Conservation (phyloP, 306 rosid species). For the Vigna reflexopilosa region DNA sequence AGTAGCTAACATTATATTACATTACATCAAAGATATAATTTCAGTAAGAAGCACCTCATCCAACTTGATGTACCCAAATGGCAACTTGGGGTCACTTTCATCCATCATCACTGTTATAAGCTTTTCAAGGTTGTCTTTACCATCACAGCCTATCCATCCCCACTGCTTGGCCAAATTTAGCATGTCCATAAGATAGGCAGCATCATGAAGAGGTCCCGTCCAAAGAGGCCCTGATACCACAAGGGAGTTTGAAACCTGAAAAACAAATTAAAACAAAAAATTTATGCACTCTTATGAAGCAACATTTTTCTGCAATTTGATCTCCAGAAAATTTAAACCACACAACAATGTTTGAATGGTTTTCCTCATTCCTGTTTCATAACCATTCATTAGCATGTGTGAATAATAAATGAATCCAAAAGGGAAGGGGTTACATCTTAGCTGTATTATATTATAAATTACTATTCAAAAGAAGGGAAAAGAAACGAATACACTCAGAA, state of each 20-base stretch:
- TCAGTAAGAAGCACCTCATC: conserved; percentile 73
- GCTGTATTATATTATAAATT: conserved; percentile 10
- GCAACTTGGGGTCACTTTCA: conserved; percentile 87
- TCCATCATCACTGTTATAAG: conserved; percentile 80
- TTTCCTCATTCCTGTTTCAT: conserved; percentile 27
- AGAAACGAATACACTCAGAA: conserved; percentile 28
- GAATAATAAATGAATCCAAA: conserved; percentile 19
- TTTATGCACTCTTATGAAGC: conserved; percentile 26
- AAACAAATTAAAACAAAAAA: conserved; percentile 26
- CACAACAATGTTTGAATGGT: conserved; percentile 3
- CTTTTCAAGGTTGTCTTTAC: conserved; percentile 75
- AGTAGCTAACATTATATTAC: conserved; percentile 8
- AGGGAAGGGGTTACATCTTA: conserved; percentile 11
- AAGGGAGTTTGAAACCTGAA: conserved; percentile 67
- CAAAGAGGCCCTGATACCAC: conserved; percentile 96
- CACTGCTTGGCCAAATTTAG: conserved; percentile 72
- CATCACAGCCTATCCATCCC: conserved; percentile 77
- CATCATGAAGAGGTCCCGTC: conserved; percentile 91
- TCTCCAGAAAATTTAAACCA: neutral
- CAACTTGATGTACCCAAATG: conserved; percentile 86
- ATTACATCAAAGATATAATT: conserved; percentile 30
- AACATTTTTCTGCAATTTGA: conserved; percentile 25
- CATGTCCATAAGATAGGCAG: conserved; percentile 71
- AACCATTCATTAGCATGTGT: neutral
- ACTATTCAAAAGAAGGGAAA: conserved; percentile 36